These are phyloP conservation scores for Colletotrichum sp. DNA, from an alignment of 2,329 filamentous ascomycete genomes.

Conservation along the genomic window DNA sequence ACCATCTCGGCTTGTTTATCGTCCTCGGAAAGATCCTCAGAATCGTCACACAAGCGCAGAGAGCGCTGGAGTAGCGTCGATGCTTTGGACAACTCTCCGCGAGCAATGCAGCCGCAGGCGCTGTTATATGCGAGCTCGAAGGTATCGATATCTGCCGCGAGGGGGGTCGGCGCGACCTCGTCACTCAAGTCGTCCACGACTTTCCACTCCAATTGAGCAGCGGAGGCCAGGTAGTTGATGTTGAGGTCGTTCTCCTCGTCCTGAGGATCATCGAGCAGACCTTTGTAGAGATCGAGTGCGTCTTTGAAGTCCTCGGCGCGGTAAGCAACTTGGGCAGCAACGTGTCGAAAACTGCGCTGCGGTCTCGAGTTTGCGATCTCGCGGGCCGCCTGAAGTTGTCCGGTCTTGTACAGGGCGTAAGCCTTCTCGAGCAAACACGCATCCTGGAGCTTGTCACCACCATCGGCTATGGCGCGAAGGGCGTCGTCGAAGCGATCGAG, in stretches of 20 bases:
- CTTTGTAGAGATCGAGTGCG: slow-evolving; percentile 67
- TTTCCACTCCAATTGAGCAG: slow-evolving; percentile 76
- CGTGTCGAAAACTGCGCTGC: slow-evolving; percentile 50
- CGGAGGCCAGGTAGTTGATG: slow-evolving; percentile 76
- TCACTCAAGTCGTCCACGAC: slow-evolving; percentile 47
- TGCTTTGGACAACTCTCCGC: slow-evolving; percentile 69
- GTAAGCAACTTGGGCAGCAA: slow-evolving; percentile 74
- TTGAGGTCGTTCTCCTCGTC: slow-evolving; percentile 73
- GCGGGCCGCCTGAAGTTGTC: slow-evolving; percentile 68
- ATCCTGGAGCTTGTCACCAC: slow-evolving; percentile 63
- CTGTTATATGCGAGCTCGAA: slow-evolving; percentile 86
- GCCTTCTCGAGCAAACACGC: slow-evolving; percentile 72
- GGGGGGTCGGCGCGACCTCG: slow-evolving; percentile 41
- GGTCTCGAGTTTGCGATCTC: slow-evolving; percentile 37
- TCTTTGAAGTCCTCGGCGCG: slow-evolving; percentile 75
- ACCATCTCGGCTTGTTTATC: slow-evolving; percentile 78
- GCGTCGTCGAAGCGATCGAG: slow-evolving; percentile 84
- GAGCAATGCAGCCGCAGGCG: slow-evolving; percentile 74
- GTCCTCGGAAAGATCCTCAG: slow-evolving; percentile 74
- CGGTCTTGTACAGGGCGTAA: slow-evolving; percentile 85
- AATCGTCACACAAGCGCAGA: slow-evolving; percentile 71
- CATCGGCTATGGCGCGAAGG: slow-evolving; percentile 69
- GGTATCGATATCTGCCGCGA: slow-evolving; percentile 69
- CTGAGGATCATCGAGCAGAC: slow-evolving; percentile 55
- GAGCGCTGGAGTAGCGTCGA: slow-evolving; percentile 73